Evolutionary conservation across 495 filamentous ascomycete species (phyloP).

Genomic region (Aspergillus sclerotioniger): DNA sequence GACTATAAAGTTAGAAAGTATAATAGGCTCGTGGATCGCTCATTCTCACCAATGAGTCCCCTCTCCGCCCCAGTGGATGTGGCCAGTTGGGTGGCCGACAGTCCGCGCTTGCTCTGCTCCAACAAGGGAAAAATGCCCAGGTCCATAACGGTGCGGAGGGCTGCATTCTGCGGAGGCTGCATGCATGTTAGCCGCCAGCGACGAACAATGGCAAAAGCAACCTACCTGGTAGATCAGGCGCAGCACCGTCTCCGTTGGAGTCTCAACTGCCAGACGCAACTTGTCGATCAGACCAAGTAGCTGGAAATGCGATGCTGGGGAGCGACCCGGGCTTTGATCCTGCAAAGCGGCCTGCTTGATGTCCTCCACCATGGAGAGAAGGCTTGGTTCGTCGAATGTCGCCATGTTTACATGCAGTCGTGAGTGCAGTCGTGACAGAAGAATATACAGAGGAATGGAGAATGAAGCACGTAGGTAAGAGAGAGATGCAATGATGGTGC

Average conservation of each 20-base stretch:
- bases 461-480: background rate
- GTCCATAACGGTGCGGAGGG: slow-evolving; percentile 35
- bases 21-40: background rate
- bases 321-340: slow-evolving; percentile 19
- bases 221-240: slow-evolving; percentile 42
- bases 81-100: slow-evolving; percentile 30
- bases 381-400: background rate
- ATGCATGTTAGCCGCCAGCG: slow-evolving; percentile 3
- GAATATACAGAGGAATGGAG: background rate
- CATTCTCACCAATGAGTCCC: slow-evolving; percentile 31
- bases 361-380: slow-evolving; percentile 25
- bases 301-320: slow-evolving; percentile 29
- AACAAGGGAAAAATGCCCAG: slow-evolving; percentile 34
- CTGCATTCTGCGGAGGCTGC: slow-evolving; percentile 44
- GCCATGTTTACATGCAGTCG: background rate
- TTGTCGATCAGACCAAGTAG: slow-evolving; percentile 33
- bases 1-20: slow-evolving; percentile 17
- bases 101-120: slow-evolving; percentile 21
- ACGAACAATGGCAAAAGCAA: background rate
- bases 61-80: slow-evolving; percentile 29
- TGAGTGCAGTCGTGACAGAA: background rate
- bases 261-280: slow-evolving; percentile 32
- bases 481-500: background rate
- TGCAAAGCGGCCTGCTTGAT: slow-evolving; percentile 24
- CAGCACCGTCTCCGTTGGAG: slow-evolving; percentile 34